Conservation (phyloP, 2,329 filamentous ascomycete genomes). For the Teratosphaeria zuluensis region DNA sequence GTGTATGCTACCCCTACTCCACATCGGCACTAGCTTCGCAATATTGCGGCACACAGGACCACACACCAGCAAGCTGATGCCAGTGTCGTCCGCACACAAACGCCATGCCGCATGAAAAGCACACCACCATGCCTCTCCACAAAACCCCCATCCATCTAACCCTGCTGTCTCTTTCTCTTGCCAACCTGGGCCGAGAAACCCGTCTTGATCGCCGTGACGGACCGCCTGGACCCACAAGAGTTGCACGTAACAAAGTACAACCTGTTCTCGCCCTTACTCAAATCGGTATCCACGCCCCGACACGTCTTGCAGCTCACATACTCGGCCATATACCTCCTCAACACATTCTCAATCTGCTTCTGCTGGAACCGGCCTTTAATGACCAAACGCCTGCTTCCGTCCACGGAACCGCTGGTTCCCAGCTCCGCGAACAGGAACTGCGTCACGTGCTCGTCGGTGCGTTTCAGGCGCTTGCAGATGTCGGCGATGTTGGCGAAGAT, state of each 20-base stretch:
- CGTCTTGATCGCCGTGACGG: conserved; percentile 96
- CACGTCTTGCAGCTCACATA: conserved; percentile 99
- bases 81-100: background rate
- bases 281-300: conserved; percentile 84
- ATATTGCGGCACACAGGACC: background rate
- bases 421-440: conserved; percentile 96
- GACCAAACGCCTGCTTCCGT: conserved; percentile 83
- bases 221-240: conserved; percentile 56
- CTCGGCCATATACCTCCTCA: conserved; percentile 95
- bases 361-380: conserved; percentile 99
- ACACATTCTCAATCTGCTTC: conserved; percentile 96
- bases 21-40: background rate
- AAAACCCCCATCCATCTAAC: conserved; percentile 6
- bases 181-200: conserved; percentile 99
- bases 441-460: conserved; percentile 84
- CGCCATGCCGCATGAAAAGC: background rate
- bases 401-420: conserved; percentile 92
- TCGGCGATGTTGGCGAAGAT: conserved; percentile 99
- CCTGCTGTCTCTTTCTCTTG: conserved; percentile 82
- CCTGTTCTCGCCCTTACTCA: conserved; percentile 98
- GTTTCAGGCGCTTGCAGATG: conserved; percentile 99
- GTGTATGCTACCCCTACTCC: background rate
- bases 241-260: conserved; percentile 98
- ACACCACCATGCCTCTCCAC: background rate
- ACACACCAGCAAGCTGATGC: background rate